phyloP scores from a whole-genome alignment of 768 basidiomycete genomes.

The Hypholoma sublateritium region DNA sequence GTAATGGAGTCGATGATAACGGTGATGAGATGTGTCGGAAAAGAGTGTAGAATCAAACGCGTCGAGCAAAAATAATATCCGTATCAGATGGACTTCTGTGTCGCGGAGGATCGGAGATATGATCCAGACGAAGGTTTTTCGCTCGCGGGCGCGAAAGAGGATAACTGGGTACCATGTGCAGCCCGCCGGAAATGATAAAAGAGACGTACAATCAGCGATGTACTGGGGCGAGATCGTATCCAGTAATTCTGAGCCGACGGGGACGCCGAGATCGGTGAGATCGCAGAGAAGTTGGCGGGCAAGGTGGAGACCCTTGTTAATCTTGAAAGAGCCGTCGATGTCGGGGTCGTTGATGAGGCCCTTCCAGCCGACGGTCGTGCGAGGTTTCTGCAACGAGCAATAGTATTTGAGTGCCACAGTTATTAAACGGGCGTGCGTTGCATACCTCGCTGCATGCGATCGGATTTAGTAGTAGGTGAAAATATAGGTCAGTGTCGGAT shows the following conservation, averaged over 20 bases:
- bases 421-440: background rate
- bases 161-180: background rate
- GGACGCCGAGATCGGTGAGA: constrained; percentile 85
- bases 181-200: background rate
- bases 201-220: constrained; percentile 61
- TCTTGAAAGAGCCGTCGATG: constrained; percentile 91
- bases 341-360: constrained; percentile 94
- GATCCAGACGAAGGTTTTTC: background rate
- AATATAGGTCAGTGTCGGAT: constrained; percentile 3
- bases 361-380: constrained; percentile 98
- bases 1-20: background rate
- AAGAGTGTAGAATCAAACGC: too few species aligned
- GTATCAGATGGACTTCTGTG: too few species aligned
- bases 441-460: constrained; percentile 31
- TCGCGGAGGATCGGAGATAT: background rate
- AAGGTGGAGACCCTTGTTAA: constrained; percentile 93
- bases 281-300: constrained; percentile 90
- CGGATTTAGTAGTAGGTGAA: background rate
- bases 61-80: too few species aligned
- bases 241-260: constrained; percentile 92
- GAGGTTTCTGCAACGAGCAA: constrained; percentile 68
- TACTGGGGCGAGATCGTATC: constrained; percentile 81
- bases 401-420: background rate
- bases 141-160: background rate
- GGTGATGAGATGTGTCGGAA: too few species aligned